A percentile compares a stretch with the other conserved stretches of the same genome.
Evolutionary conservation across 1,139 yeast genomes (phyloP).

Genomic region (Geotrichum australiense): DNA sequence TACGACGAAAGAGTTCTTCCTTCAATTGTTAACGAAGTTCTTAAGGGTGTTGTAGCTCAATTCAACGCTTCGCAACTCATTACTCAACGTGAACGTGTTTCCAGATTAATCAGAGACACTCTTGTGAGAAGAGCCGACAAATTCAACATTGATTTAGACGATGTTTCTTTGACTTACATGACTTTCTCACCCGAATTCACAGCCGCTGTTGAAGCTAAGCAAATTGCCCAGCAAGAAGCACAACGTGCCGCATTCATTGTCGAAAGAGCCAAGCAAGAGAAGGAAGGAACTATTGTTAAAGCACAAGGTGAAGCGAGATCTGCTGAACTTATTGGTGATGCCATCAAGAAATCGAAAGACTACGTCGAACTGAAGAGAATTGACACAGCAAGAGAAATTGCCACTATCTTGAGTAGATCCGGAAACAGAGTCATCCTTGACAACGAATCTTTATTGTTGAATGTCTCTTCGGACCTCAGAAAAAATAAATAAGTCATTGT

Average conservation of each 20-base stretch:
- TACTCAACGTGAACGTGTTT: constrained; percentile 95
- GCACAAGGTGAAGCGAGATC: constrained; percentile 99
- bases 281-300: constrained; percentile 90
- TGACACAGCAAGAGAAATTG: constrained; percentile 96
- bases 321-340: constrained; percentile 98
- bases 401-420: constrained; percentile 71
- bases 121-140: constrained; percentile 86
- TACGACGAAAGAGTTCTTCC: constrained; percentile 97
- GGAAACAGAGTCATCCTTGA: constrained; percentile 90
- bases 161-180: constrained; percentile 93
- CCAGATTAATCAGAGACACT: constrained; percentile 83
- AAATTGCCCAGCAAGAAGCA: constrained; percentile 98
- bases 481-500: constrained; percentile 15
- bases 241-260: constrained; percentile 96
- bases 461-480: constrained; percentile 62
- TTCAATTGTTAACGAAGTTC: constrained; percentile 92
- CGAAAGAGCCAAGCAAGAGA: constrained; percentile 95
- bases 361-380: constrained; percentile 94
- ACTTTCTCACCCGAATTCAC: constrained; percentile 97
- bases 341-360: constrained; percentile 90
- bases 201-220: constrained; percentile 96
- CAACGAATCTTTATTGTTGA: constrained; percentile 83
- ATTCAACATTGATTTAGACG: constrained; percentile 83
- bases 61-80: constrained; percentile 96
- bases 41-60: constrained; percentile 95